Evolutionary conservation across 345 rosid genomes (phyloP).

Genomic region (Fremontodendron californicum): DNA sequence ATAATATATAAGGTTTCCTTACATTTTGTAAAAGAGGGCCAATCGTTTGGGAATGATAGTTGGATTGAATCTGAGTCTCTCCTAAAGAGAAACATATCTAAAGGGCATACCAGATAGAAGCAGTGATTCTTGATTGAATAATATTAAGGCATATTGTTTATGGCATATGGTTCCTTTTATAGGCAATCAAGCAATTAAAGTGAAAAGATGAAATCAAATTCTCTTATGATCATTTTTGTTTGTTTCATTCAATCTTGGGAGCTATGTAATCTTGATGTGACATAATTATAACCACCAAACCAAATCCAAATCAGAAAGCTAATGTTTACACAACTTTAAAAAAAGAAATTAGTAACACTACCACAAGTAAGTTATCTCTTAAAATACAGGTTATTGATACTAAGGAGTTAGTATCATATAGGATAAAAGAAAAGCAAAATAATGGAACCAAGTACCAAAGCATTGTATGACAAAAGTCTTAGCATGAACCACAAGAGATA

Average conservation of each 20-base stretch:
- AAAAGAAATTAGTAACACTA: too few species aligned
- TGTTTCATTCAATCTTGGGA: not conserved
- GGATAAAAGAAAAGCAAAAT: not conserved
- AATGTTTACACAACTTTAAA: too few species aligned
- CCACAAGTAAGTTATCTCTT: not conserved
- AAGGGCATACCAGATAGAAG: not conserved
- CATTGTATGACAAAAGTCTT: not conserved
- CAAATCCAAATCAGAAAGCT: too few species aligned
- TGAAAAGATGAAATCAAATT: not conserved
- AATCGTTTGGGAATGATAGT: too few species aligned
- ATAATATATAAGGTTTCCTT: too few species aligned
- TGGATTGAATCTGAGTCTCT: too few species aligned
- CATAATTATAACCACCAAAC: too few species aligned
- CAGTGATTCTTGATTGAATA: not conserved
- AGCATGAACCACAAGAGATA: constrained; percentile 73
- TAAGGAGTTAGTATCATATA: not conserved
- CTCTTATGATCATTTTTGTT: not conserved
- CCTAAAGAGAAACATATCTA: too few species aligned
- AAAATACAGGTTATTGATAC: not conserved
- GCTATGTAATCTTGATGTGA: too few species aligned
- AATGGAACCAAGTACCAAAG: not conserved
- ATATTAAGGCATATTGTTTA: not conserved
- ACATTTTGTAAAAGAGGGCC: too few species aligned
- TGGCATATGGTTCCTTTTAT: not conserved
- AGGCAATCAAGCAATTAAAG: not conserved